A percentile compares a stretch with the other conserved stretches of the same genome.
Conservation (phyloP, 2,329 filamentous ascomycete genomes). For the Xylariaceae sp. region DNA sequence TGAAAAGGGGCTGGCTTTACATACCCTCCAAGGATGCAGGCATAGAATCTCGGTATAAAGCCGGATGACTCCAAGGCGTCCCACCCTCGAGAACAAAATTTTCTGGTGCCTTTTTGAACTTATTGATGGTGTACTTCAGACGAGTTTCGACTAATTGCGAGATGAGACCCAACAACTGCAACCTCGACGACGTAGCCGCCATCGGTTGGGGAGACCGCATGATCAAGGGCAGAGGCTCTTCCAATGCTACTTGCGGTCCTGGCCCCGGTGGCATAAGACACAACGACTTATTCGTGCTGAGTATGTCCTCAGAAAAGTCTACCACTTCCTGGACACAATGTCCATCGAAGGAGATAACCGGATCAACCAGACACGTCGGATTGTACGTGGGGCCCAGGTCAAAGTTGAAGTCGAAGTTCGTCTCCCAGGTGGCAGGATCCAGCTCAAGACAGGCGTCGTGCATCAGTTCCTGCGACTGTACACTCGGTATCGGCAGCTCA, state of each 20-base stretch:
- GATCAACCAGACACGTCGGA: slow-evolving; percentile 3
- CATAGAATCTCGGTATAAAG: slow-evolving; percentile 19
- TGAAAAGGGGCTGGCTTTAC: too few relatives aligned
- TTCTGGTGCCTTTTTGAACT: slow-evolving; percentile 13
- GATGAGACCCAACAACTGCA: slow-evolving; percentile 7
- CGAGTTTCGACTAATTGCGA: slow-evolving; percentile 16
- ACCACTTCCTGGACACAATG: slow-evolving; percentile 1
- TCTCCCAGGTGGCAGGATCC: slow-evolving; percentile 8
- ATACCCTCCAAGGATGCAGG: slow-evolving; percentile 18
- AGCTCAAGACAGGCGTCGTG: slow-evolving; percentile 2
- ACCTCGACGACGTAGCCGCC: neutral
- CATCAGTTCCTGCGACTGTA: slow-evolving; percentile 3
- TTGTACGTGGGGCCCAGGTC: slow-evolving; percentile 7
- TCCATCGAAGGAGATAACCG: slow-evolving; percentile 12
- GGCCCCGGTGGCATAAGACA: slow-evolving; percentile 4
- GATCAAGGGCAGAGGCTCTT: slow-evolving; percentile 11
- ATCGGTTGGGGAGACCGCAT: slow-evolving; percentile 1
- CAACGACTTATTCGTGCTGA: neutral
- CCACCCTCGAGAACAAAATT: slow-evolving; percentile 13
- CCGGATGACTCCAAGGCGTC: slow-evolving; percentile 19
- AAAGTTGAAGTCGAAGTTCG: slow-evolving; percentile 15
- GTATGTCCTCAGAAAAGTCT: slow-evolving; percentile 10
- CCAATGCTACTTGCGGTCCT: neutral
- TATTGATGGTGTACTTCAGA: slow-evolving; percentile 13
- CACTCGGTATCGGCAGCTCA: neutral